Evolutionary conservation across 768 basidiomycete genomes (phyloP).

Genomic region (Termitomyces sp.): DNA sequence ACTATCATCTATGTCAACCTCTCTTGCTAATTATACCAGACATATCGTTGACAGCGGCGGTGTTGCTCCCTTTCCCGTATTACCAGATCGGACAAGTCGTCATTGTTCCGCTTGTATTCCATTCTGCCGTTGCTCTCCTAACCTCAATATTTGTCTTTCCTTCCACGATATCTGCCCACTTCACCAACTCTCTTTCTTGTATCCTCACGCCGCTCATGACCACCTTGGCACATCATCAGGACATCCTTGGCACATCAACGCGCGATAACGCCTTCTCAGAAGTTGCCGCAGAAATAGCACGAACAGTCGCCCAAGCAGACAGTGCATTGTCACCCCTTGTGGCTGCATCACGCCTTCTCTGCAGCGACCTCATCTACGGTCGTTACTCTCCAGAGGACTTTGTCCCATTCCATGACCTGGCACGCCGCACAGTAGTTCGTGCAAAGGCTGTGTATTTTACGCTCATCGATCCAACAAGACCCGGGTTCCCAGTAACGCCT

Average conservation of each 20-base stretch:
- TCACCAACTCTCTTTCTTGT: constrained; percentile 40
- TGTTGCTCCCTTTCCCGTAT: constrained; percentile 59
- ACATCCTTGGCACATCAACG: constrained; percentile 37
- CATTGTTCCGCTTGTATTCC: constrained; percentile 52
- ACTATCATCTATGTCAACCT: not conserved
- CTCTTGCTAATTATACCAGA: constrained; percentile 29
- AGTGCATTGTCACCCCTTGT: constrained; percentile 45
- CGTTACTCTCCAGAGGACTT: constrained; percentile 59
- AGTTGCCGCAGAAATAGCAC: constrained; percentile 23
- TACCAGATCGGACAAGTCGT: constrained; percentile 51
- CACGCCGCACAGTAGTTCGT: constrained; percentile 46
- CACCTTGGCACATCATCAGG: constrained; percentile 39
- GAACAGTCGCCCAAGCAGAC: constrained; percentile 35
- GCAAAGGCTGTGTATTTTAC: constrained; percentile 55
- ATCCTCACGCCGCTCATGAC: constrained; percentile 44
- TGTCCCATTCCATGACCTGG: constrained; percentile 38
- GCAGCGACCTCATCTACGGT: constrained; percentile 52
- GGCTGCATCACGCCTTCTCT: constrained; percentile 45
- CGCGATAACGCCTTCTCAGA: constrained; percentile 32
- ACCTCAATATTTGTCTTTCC: constrained; percentile 57
- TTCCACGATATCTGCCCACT: constrained; percentile 52
- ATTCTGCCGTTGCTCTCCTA: constrained; percentile 49
- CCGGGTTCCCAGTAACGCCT: constrained; percentile 50
- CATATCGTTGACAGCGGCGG: constrained; percentile 50
- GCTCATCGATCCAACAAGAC: constrained; percentile 57